A percentile compares a stretch with the other conserved stretches of the same genome.
These are phyloP conservation scores for Xylaria sp. DNA, from an alignment of 2,329 filamentous ascomycete genomes.

Conservation along the genomic window DNA sequence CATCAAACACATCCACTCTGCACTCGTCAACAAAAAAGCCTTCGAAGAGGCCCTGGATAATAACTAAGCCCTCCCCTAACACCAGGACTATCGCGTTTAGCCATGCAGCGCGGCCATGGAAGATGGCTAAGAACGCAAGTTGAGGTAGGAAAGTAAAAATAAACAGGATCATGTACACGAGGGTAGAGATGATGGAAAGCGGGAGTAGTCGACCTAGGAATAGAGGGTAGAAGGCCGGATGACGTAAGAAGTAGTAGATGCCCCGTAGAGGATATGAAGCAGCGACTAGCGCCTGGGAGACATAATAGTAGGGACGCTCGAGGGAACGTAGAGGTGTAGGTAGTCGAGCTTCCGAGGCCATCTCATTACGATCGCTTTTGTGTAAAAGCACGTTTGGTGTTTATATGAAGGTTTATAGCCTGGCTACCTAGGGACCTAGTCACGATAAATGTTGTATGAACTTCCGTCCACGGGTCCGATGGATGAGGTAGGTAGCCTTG, in stretches of 20 bases:
- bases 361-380: slow-evolving; percentile 20
- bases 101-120: slow-evolving; percentile 90
- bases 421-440: no score
- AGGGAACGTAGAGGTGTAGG: slow-evolving; percentile 41
- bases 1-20: slow-evolving; percentile 85
- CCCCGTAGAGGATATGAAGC: slow-evolving; percentile 72
- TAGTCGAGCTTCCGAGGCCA: slow-evolving; percentile 40
- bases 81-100: slow-evolving; percentile 87
- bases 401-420: no score
- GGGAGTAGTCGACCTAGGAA: slow-evolving; percentile 82
- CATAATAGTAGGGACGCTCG: slow-evolving; percentile 54
- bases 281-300: slow-evolving; percentile 57
- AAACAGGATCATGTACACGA: slow-evolving; percentile 88
- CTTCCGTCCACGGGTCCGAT: no score
- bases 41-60: slow-evolving; percentile 76
- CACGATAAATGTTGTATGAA: no score
- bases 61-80: slow-evolving; percentile 81
- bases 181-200: slow-evolving; percentile 80
- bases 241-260: slow-evolving; percentile 81
- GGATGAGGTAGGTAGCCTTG: no score
- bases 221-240: slow-evolving; percentile 84
- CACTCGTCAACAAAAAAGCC: slow-evolving; percentile 84
- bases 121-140: slow-evolving; percentile 87
- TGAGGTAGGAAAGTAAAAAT: slow-evolving; percentile 89
- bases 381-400: neutral